Conservation (phyloP, 805 yeast species). For the Lipomyces anomalus region DNA sequence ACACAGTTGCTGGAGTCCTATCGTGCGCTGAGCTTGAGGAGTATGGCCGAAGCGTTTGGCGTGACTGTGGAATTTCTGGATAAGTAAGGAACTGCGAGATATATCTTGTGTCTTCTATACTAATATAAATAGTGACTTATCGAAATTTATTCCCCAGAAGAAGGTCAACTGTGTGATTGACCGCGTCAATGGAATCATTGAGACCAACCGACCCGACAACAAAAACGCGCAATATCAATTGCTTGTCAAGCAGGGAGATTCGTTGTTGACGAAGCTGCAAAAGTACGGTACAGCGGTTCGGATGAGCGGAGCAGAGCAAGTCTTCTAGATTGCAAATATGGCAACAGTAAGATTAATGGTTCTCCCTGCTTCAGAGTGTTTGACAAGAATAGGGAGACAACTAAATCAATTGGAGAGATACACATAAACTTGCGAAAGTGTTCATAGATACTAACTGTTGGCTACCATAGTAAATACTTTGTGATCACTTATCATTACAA, state of each 20-base stretch:
- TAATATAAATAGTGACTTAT: constrained; percentile 52
- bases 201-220: constrained; percentile 93
- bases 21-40: constrained; percentile 78
- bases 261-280: constrained; percentile 85
- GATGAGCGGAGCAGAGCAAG: constrained; percentile 76
- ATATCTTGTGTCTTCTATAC: constrained; percentile 1
- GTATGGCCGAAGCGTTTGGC: constrained; percentile 92
- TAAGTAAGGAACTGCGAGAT: constrained; percentile 14
- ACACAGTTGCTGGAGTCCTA: constrained; percentile 91
- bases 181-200: constrained; percentile 85
- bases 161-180: constrained; percentile 94
- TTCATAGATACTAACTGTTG: too few relatives aligned
- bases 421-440: too few relatives aligned
- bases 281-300: constrained; percentile 97
- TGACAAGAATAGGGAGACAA: too few relatives aligned
- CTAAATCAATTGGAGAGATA: too few relatives aligned
- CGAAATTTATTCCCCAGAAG: constrained; percentile 87
- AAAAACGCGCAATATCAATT: constrained; percentile 89
- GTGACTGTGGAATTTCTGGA: constrained; percentile 85
- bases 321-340: constrained; percentile 4
- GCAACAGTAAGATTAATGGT: not conserved
- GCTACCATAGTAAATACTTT: too few relatives aligned
- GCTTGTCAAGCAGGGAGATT: constrained; percentile 87
- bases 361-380: too few relatives aligned
- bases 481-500: too few relatives aligned